Evolutionary conservation across 192 early-diverging fungal genomes (phyloP).

Genomic region (Phlyctochytrium bullatum): DNA sequence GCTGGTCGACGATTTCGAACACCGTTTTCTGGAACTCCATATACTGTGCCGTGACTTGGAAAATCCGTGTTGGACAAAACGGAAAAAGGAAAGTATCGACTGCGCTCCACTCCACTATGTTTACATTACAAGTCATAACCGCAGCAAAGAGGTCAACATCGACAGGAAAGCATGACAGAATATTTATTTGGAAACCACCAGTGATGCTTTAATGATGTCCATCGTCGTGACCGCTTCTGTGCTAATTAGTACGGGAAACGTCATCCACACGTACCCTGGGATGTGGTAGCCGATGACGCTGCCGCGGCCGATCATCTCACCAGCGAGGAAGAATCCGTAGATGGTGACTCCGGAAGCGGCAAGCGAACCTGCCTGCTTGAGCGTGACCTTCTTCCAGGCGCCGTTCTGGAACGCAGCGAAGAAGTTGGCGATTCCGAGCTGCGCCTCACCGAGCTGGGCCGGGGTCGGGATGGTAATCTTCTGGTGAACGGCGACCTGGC

Average conservation of each 20-base stretch:
- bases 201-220: background rate
- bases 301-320: slow-evolving; percentile 56
- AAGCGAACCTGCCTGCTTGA: slow-evolving; percentile 40
- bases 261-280: background rate
- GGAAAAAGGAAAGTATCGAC: too few relatives aligned
- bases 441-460: slow-evolving; percentile 35
- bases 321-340: slow-evolving; percentile 54
- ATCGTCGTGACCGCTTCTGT: background rate
- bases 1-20: slow-evolving; percentile 80
- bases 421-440: slow-evolving; percentile 41
- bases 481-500: slow-evolving; percentile 37
- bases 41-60: background rate
- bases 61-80: too few relatives aligned
- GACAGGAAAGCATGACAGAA: too few relatives aligned
- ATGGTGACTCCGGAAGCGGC: slow-evolving; percentile 43
- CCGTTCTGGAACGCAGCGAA: slow-evolving; percentile 40
- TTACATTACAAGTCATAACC: too few relatives aligned
- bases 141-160: too few relatives aligned
- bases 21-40: slow-evolving; percentile 22
- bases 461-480: slow-evolving; percentile 32
- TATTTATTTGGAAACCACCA: too few relatives aligned
- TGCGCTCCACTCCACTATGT: too few relatives aligned
- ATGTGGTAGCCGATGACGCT: slow-evolving; percentile 2
- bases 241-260: too few relatives aligned
- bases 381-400: slow-evolving; percentile 55